Evolutionary conservation across 495 filamentous ascomycete species (phyloP), one percentile per base, ranked within the genome.

Genomic region (Penicillium steckii): DNA sequence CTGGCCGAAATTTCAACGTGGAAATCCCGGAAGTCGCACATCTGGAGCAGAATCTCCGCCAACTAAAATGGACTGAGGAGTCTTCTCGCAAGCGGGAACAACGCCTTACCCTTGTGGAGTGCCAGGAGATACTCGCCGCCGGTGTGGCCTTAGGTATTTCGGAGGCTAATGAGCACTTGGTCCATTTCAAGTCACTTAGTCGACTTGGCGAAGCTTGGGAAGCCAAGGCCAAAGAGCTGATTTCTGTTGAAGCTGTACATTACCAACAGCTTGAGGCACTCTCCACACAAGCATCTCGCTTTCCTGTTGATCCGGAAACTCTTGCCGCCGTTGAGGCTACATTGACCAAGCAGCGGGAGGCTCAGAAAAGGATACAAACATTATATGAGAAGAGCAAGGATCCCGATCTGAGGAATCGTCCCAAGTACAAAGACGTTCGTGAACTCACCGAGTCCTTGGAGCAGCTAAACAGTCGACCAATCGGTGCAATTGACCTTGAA

Each of bases 231-330:
- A 88, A 92, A 62, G 92, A 99, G 68, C 70, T 99, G 40, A 95
- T 97, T 75, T 82, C 85, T 12, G 91, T 88, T 18, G 94, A 98
- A 52, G 72, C 84, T 12, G 85, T 96, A 26, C 89, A 97, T 70
- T 97, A 95, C 65, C 88, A 90, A 41, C 94, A 99, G 61, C 78
- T 99, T 19, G 93, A 97, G 65, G 91, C 94, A 3, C 76, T 99
- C 25, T 93, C 90, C 1, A 77, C 79, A 17, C 86, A 89, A 65
- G 84, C 85, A n/a, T 82, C 83, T 29, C 78, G 79, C 5, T 79
- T 97, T 37, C 94, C 94, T 0, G 91, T 97, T 24, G 85, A 86
- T 1, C 72, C 84, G 5, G 87, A 93, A 27, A 97, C 91, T 0
- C 76, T 95, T 10, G 83, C 85, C 15, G 80, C 81, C 10, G 87